These are phyloP conservation scores for Syzygium oleosum DNA, from an alignment of 345 rosid genomes.

Conservation along the genomic window DNA sequence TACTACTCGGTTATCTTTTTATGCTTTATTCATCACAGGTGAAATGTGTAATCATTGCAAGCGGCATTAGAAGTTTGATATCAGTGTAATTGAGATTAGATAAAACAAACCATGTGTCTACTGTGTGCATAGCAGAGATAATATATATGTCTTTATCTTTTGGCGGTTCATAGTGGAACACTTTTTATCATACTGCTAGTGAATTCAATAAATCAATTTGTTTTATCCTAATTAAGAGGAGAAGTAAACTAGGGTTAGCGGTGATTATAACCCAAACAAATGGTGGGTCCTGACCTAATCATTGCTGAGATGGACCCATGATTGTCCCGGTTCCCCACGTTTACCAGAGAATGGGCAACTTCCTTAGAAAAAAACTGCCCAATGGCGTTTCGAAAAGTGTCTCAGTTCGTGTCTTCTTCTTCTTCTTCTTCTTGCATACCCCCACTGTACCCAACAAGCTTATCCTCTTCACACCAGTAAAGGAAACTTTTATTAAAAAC, in stretches of 20 bases:
- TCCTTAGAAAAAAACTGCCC: not conserved
- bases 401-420: not conserved
- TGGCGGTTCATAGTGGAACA: not conserved
- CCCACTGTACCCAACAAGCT: not conserved
- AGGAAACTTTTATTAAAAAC: not conserved
- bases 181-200: not conserved
- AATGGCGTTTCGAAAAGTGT: not conserved
- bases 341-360: slow-evolving; percentile 11
- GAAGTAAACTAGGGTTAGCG: not conserved
- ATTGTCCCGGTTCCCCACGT: slow-evolving; percentile 51
- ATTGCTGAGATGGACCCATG: slow-evolving; percentile 29
- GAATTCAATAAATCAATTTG: not conserved
- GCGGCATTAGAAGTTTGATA: not conserved
- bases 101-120: not conserved
- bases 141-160: not conserved
- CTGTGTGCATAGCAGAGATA: not conserved
- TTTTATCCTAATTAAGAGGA: not conserved
- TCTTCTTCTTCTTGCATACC: not conserved
- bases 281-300: slow-evolving; percentile 14
- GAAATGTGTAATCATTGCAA: not conserved
- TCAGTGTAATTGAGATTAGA: not conserved
- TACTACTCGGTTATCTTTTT: not conserved
- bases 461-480: not conserved
- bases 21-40: not conserved
- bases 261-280: slow-evolving; percentile 9